These are phyloP conservation scores for Fusarium graminum DNA, from an alignment of 2,329 filamentous ascomycete species.

Conservation along the genomic window DNA sequence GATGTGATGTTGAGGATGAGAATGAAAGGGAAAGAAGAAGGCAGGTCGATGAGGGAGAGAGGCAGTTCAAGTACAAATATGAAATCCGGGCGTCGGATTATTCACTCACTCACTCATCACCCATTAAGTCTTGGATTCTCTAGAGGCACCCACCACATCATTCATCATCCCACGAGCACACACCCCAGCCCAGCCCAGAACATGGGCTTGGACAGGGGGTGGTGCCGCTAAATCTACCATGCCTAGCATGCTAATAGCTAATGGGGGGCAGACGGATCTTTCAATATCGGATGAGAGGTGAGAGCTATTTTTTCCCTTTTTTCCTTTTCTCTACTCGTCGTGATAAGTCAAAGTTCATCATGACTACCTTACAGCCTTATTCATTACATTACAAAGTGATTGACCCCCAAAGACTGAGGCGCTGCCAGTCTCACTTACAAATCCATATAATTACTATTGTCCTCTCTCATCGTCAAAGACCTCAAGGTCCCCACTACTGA, in stretches of 20 bases:
- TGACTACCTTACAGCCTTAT: conserved; percentile 21
- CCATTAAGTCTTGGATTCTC: conserved; percentile 9
- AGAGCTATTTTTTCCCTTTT: conserved; percentile 13
- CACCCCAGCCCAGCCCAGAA: conserved; percentile 14
- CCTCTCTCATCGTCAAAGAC: conserved; percentile 5
- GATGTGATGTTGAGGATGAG: conserved; percentile 33
- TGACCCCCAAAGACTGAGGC: neutral
- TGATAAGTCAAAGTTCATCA: conserved; percentile 6
- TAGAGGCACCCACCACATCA: conserved; percentile 33
- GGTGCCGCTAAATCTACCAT: conserved; percentile 4
- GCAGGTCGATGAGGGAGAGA: conserved; percentile 18
- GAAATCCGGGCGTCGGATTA: conserved; percentile 42
- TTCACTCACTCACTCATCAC: conserved; percentile 20
- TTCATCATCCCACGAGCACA: conserved; percentile 41
- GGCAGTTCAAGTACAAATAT: conserved; percentile 46
- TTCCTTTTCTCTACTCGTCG: neutral
- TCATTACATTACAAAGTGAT: neutral
- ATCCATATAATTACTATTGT: neutral
- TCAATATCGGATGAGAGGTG: conserved; percentile 39
- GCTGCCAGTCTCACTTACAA: conserved; percentile 10
- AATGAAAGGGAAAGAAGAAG: conserved; percentile 36
- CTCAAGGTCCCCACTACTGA: conserved; percentile 29
- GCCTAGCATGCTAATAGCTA: neutral
- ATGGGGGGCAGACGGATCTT: conserved; percentile 22
- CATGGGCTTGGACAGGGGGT: conserved; percentile 7